Conservation (phyloP, 2,329 filamentous ascomycete genomes). For the Bipolaris oryzae region DNA sequence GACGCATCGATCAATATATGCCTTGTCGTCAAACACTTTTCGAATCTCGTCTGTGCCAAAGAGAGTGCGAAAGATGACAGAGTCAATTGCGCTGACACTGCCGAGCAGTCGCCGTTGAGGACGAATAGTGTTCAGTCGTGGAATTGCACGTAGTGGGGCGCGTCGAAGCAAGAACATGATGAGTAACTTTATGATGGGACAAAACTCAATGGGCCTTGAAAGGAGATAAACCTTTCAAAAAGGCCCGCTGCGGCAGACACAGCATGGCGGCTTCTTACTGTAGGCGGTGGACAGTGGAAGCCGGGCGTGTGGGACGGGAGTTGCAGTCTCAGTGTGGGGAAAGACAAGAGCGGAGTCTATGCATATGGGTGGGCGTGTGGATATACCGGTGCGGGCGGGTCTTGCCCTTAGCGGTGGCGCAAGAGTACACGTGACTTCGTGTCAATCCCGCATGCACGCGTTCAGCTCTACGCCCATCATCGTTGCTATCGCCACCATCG, state of each 20-base stretch:
- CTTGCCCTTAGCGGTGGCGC: neutral
- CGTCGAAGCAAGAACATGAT: constrained; percentile 41
- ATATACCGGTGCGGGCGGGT: constrained; percentile 1
- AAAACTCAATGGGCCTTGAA: constrained; percentile 10
- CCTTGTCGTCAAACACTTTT: constrained; percentile 57
- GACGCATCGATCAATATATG: constrained; percentile 57
- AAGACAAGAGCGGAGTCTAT: constrained; percentile 14
- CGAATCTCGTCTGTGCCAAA: constrained; percentile 61
- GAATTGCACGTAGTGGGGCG: constrained; percentile 27
- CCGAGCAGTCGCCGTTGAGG: constrained; percentile 35
- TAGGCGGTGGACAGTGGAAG: constrained; percentile 5
- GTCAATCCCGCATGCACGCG: neutral
- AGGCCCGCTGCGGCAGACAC: constrained; percentile 14
- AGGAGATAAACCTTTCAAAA: constrained; percentile 10
- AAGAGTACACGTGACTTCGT: constrained; percentile 8
- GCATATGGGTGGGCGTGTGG: too few species aligned
- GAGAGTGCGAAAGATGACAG: constrained; percentile 57
- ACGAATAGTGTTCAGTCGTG: constrained; percentile 20
- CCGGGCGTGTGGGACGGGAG: constrained; percentile 26
- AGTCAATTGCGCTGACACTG: constrained; percentile 54
- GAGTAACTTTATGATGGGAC: constrained; percentile 11
- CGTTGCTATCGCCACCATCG: neutral
- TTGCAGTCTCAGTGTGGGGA: constrained; percentile 35
- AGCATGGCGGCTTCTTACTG: constrained; percentile 12
- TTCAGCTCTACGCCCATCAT: neutral